These are phyloP conservation scores for Botrytis aclada DNA, from an alignment of 2,329 filamentous ascomycete species.

Conservation along the genomic window DNA sequence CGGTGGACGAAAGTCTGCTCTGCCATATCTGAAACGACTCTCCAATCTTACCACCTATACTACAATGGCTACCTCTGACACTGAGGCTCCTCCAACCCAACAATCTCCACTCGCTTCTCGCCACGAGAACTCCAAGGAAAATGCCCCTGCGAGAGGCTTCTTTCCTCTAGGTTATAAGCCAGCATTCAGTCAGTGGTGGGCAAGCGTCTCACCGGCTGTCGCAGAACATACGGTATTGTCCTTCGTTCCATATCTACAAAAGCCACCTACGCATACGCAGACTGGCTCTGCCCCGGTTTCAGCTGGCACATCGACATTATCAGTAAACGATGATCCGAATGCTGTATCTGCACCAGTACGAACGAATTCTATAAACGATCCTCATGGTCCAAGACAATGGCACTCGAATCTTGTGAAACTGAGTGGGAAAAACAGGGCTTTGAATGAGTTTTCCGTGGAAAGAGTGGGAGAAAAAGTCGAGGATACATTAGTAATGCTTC, in stretches of 20 bases:
- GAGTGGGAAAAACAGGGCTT: constrained; percentile 76
- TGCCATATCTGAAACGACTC: constrained; percentile 31
- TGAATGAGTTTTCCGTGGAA: constrained; percentile 94
- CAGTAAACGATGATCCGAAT: constrained; percentile 39
- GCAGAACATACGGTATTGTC: constrained; percentile 88
- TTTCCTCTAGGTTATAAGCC: constrained; percentile 93
- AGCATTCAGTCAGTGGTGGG: constrained; percentile 93
- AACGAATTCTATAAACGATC: constrained; percentile 60
- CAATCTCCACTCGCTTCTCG: constrained; percentile 49
- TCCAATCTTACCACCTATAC: constrained; percentile 35
- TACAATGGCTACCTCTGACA: constrained; percentile 36
- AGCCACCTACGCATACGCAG: constrained; percentile 54
- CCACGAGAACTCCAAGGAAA: constrained; percentile 41
- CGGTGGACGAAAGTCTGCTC: constrained; percentile 31
- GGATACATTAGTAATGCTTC: constrained; percentile 89
- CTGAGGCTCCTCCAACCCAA: constrained; percentile 41
- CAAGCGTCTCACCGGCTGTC: constrained; percentile 71
- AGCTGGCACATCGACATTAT: constrained; percentile 40
- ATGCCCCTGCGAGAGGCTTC: constrained; percentile 42
- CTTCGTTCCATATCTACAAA: constrained; percentile 77
- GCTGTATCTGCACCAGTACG: constrained; percentile 42
- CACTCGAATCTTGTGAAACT: constrained; percentile 79
- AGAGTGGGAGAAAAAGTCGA: constrained; percentile 74
- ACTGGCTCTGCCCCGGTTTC: constrained; percentile 54
- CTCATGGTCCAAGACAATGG: constrained; percentile 83